Base-by-base conservation (phyloP, 2,329 filamentous ascomycete genomes). In the Exophiala alcalophila region DNA sequence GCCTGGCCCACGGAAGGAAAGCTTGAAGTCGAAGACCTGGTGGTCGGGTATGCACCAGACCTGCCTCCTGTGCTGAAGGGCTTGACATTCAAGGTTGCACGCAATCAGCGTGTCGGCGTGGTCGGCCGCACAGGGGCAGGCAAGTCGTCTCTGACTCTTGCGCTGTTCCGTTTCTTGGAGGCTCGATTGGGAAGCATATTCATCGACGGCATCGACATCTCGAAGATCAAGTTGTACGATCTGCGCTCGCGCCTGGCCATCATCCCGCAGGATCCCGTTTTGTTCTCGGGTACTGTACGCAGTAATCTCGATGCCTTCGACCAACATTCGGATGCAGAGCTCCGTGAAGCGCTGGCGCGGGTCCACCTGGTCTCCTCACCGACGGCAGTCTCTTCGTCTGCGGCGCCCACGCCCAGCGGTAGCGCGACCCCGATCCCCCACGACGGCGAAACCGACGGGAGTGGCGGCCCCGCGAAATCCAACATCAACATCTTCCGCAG, bases 201-300 rank as follows among this genome's bases (percentile, higher is more conserved):
- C 44, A 84, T 91, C 48, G 86, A 90, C 55, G 84, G 84, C 0
- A 54, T 87, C 9, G 84, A 90, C 57, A 85, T 89, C 37, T 81
- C 83, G 15, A 83, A 77, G 56, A 77, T 90, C 56, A 77, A 76
- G 40, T 72, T 90, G 0, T 74, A 83, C 42, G 79, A 84, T 41
- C 69, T 92, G 8, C 77, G 86, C 16, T 82, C 78, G n/a, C 74
- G 84, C 0, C 65, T 92, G 0, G 83, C 84, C 25, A 90, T 92
- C 53, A 91, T 92, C 40, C 86, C 86, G 1, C 84, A 89, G 65
- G 86, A 91, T 53, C 86, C 86, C 0, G 84, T 90, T 1, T 72
- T 92, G 5, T 91, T 92, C 65, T 86, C 82, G 1, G 86, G 87
- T 15, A 89, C 85, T 0, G 70, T 92, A 14, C 75, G 86, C 28